These are phyloP conservation scores for Macrolepiota fuliginosa DNA, from an alignment of 768 basidiomycete genomes.

Conservation along the genomic window DNA sequence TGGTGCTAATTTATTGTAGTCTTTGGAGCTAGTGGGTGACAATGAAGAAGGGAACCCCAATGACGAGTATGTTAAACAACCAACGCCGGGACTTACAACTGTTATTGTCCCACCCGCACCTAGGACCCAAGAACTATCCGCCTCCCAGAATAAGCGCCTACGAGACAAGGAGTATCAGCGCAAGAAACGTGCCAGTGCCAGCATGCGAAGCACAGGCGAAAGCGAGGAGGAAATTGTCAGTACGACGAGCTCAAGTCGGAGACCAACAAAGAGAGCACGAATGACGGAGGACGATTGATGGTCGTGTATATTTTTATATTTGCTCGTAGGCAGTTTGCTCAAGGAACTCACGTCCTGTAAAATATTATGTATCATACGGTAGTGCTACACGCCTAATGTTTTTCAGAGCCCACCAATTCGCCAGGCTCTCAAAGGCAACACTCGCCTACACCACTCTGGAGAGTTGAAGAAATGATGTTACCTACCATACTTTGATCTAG, in stretches of 20 bases:
- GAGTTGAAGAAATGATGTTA: too few species aligned
- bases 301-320: not conserved
- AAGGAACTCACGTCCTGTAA: not conserved
- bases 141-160: slow-evolving; percentile 72
- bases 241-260: slow-evolving; percentile 44
- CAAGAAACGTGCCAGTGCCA: slow-evolving; percentile 66
- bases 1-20: slow-evolving; percentile 37
- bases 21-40: slow-evolving; percentile 72
- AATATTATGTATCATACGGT: not conserved
- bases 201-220: slow-evolving; percentile 63
- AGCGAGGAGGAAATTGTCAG: slow-evolving; percentile 71
- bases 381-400: slow-evolving; percentile 9
- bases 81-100: slow-evolving; percentile 73
- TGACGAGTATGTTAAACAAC: slow-evolving; percentile 64
- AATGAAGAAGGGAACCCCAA: slow-evolving; percentile 58
- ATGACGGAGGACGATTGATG: slow-evolving; percentile 62
- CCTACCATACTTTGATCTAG: too few species aligned
- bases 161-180: slow-evolving; percentile 83
- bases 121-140: slow-evolving; percentile 60
- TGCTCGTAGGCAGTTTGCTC: not conserved
- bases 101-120: slow-evolving; percentile 77
- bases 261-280: slow-evolving; percentile 69
- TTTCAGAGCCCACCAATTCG: not conserved
- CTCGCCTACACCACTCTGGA: too few species aligned
- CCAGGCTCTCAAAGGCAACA: slow-evolving; percentile 5